phyloP scores from a whole-genome alignment of 768 basidiomycete genomes.

The Roridomyces roridus region DNA sequence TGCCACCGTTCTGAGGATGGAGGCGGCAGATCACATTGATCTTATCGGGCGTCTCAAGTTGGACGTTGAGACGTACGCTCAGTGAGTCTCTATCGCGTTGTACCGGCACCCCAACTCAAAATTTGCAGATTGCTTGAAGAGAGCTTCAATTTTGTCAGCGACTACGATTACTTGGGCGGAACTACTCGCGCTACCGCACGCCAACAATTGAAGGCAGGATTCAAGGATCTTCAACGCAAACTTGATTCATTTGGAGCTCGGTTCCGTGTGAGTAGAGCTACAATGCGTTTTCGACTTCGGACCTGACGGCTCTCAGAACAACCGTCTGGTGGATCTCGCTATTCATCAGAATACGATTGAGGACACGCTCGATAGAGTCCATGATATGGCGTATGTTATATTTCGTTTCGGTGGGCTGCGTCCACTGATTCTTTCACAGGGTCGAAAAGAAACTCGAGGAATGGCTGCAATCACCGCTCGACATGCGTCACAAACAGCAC shows the following conservation, averaged over 20 bases:
- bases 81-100: neutral
- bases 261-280: neutral
- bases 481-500: neutral
- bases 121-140: neutral
- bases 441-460: neutral
- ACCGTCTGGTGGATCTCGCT: slow-evolving; percentile 6
- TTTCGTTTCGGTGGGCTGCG: neutral
- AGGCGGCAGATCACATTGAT: neutral
- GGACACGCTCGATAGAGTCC: neutral
- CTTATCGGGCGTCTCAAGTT: neutral
- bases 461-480: neutral
- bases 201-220: neutral
- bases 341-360: neutral
- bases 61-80: neutral
- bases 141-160: neutral
- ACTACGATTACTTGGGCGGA: neutral
- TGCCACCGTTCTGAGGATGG: neutral
- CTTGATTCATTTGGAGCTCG: slow-evolving; percentile 1
- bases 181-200: neutral
- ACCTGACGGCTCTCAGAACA: neutral
- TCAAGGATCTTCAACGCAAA: neutral
- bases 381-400: neutral
- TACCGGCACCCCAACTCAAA: too few relatives aligned
- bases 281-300: too few relatives aligned
- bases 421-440: neutral